Base-by-base conservation (phyloP, 1,284 basidiomycete genomes). In the Grifola frondosa region DNA sequence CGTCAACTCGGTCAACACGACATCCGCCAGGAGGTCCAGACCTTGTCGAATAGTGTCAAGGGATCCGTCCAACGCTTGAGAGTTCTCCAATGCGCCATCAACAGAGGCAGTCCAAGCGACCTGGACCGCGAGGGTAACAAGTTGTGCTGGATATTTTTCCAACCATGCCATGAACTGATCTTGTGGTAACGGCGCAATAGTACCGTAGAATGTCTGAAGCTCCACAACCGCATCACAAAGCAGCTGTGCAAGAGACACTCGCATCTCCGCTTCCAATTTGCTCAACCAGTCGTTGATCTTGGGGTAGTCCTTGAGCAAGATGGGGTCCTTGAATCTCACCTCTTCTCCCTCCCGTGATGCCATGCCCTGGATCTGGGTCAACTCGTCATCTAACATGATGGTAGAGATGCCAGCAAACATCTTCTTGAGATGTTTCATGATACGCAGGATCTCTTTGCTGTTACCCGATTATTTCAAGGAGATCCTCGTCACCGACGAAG, bases 231-330 rank as follows among this genome's bases (percentile, higher is more conserved):
- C 83, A 25, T 87, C 81, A 15, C 78, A 80, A n/a, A 97, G 76
- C 1, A 91, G 69, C 48, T 84, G 77, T 0, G 95, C 91, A 25
- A 99, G 76, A 7, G 96, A 95, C 20, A 88, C 62, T n/a, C 90
- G 82, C 94, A 99, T 98, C 74, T 94, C 91, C 3, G 82, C 77
- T 65, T 99, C 97, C 46, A 99, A 78, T 59, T 84, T 88, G 30
- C 88, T 85, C 29, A 99, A 78, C 97, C 97, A 99, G 63, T 98
- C 97, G 64, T 99, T 98, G 74, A 99, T 97, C 71, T 96, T 97
- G 13, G 93, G 89, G 62, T 82, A 95, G 55, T 98, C 91, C 63
- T 94, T 92, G 52, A 98, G 76, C 5, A 88, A 61, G 55, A 99
- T 91, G 0, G 92, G 88, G 36, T 81, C 77, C 37, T 82, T 78